Conservation (phyloP, 352 stramenopile species). For the Globisporangium takayamanum region DNA sequence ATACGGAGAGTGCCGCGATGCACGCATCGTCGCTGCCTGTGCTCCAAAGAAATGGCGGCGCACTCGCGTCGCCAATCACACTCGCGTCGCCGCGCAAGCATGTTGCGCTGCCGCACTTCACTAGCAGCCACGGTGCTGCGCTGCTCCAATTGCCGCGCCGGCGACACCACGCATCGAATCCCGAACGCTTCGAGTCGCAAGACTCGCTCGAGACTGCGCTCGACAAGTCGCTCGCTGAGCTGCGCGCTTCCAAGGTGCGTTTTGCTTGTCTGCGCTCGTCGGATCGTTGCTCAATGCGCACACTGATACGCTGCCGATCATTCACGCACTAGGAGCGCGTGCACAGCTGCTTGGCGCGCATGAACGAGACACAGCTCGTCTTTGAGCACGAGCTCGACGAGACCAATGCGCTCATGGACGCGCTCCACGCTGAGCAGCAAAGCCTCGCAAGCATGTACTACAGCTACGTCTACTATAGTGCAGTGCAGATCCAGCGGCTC, state of each 20-base stretch:
- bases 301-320: neutral
- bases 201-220: conserved; percentile 20
- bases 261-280: neutral
- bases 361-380: conserved; percentile 25
- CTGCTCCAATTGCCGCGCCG: conserved; percentile 7
- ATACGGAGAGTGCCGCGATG: neutral
- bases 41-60: neutral
- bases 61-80: neutral
- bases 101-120: conserved; percentile 23
- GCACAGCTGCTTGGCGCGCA: conserved; percentile 18
- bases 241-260: conserved; percentile 17
- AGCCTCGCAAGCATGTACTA: conserved; percentile 15
- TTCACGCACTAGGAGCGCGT: conserved; percentile 7
- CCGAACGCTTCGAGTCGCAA: conserved; percentile 15
- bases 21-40: conserved; percentile 6
- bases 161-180: conserved; percentile 10
- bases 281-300: neutral
- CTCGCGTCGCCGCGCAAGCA: conserved; percentile 8
- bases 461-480: conserved; percentile 28
- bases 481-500: conserved; percentile 74
- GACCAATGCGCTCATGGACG: conserved; percentile 17
- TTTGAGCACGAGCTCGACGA: conserved; percentile 28
- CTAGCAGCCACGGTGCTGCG: conserved; percentile 14
- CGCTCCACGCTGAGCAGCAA: conserved; percentile 23
- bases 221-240: conserved; percentile 20